Evolutionary conservation across 371 early-diverging fungal genomes (phyloP), one percentile per base, ranked within the genome.

Genomic region (Mortierella sp.): DNA sequence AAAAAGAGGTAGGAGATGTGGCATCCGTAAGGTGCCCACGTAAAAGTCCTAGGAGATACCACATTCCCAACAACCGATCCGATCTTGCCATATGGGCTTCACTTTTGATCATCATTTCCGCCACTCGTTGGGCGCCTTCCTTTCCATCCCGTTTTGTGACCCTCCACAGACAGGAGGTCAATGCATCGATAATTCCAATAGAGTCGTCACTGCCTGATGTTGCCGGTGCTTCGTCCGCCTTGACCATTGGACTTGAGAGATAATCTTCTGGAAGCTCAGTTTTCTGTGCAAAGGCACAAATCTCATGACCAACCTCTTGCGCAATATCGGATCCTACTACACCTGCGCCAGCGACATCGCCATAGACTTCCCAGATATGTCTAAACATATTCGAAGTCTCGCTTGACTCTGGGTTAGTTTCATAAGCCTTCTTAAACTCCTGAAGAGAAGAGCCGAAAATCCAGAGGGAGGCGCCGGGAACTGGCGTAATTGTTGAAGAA

Each of bases 381-480:
- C 55, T 63, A 53, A 80, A 80, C 62, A 74, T 73, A 15, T 43
- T 46, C 6, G 60, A 46, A 26, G 74, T 66, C 44, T 70, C 70
- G 1, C 60, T 48, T 25, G 61, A 53, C 1, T 64, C 68, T 11
- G 74, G 73, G 30, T 73, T 67, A 7, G 37, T 46, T 19, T 80
- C 80, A 25, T 70, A 80, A 0, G 80, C 80, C 16, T 47, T 56
- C 43, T 80, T 80, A 62, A 80, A 80, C n/a, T 73, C 74, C 26
- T 73, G 80, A 4, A 73, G 64, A 58, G 67, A 64, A 6, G 64
- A 45, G 4, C 80, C 80, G 57, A 80, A 80, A 23, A 80, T 73
- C 80, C 80, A 80, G 11, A 80, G 74, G 0, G 80, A 80, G 7
- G 80, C 74, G 4, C 70, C 79, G 15, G 72, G 79, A 0, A 72